phyloP scores from a whole-genome alignment of 805 yeast species.

The Pichia cabralensis region DNA sequence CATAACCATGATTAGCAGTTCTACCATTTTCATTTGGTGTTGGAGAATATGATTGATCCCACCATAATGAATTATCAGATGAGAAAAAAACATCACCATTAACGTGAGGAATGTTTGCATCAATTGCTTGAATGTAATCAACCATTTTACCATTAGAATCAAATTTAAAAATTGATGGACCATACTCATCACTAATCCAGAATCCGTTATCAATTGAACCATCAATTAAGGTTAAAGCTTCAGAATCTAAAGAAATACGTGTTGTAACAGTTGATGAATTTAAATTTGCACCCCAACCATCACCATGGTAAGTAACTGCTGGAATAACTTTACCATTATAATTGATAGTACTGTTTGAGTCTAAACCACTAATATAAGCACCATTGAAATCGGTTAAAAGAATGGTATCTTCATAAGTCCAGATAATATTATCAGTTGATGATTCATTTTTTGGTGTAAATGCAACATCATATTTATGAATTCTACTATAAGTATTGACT shows the following conservation, averaged over 20 bases:
- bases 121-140: slow-evolving; percentile 23
- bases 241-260: slow-evolving; percentile 24
- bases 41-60: slow-evolving; percentile 15
- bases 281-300: slow-evolving; percentile 22
- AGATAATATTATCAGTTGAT: slow-evolving; percentile 15
- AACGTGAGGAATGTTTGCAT: slow-evolving; percentile 22
- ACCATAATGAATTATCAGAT: slow-evolving; percentile 22
- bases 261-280: slow-evolving; percentile 16
- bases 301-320: slow-evolving; percentile 21
- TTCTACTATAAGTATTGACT: slow-evolving; percentile 20
- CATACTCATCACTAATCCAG: slow-evolving; percentile 27
- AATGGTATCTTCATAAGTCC: slow-evolving; percentile 22
- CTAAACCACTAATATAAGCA: slow-evolving; percentile 21
- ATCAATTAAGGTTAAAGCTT: slow-evolving; percentile 19
- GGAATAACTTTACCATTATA: slow-evolving; percentile 21
- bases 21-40: slow-evolving; percentile 22
- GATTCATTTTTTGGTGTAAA: slow-evolving; percentile 19
- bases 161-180: slow-evolving; percentile 24
- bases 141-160: slow-evolving; percentile 18
- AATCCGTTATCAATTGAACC: slow-evolving; percentile 25
- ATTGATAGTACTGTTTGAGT: slow-evolving; percentile 19
- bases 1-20: slow-evolving; percentile 24
- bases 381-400: slow-evolving; percentile 25
- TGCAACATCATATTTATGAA: slow-evolving; percentile 17
- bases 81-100: slow-evolving; percentile 17